A percentile compares a stretch with the other conserved stretches of the same genome.
phyloP scores from a whole-genome alignment of 2,329 filamentous ascomycete species.

The Elsinoe necatrix region DNA sequence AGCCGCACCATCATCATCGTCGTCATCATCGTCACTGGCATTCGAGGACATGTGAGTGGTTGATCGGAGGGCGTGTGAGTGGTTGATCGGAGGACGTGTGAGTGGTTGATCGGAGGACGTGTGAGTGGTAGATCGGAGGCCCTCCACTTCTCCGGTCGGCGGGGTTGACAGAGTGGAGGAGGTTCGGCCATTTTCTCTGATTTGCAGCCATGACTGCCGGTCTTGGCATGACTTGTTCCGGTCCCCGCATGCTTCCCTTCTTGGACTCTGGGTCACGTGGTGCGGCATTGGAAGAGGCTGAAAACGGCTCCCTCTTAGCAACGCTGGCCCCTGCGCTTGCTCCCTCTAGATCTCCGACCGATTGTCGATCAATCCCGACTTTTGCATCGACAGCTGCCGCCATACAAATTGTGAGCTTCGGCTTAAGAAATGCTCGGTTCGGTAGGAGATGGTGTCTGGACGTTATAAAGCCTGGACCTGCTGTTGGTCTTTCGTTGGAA shows the following conservation, averaged over 20 bases:
- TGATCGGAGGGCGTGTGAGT: neutral
- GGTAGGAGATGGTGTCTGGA: neutral
- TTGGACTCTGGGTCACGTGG: neutral
- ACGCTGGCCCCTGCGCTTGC: neutral
- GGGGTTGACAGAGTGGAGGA: constrained; percentile 2
- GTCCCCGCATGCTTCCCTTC: neutral
- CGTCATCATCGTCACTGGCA: neutral
- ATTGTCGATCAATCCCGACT: constrained; percentile 15
- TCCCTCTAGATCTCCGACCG: constrained; percentile 9
- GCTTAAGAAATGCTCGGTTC: constrained; percentile 12
- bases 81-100: neutral
- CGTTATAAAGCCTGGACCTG: constrained; percentile 4
- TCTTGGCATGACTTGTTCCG: constrained; percentile 1
- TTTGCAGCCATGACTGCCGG: neutral
- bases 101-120: neutral
- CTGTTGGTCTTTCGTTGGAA: neutral
- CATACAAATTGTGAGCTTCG: constrained; percentile 8
- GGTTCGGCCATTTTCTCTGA: neutral
- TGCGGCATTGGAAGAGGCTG: constrained; percentile 4
- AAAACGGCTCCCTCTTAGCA: constrained; percentile 5
- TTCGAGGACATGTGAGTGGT: neutral
- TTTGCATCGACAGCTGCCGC: constrained; percentile 8
- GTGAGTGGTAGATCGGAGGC: neutral
- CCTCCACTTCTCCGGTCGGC: constrained; percentile 3
- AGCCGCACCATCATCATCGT: neutral